Base-by-base conservation (phyloP, 2,329 filamentous ascomycete genomes). In the Rhynchosporium graminicola region DNA sequence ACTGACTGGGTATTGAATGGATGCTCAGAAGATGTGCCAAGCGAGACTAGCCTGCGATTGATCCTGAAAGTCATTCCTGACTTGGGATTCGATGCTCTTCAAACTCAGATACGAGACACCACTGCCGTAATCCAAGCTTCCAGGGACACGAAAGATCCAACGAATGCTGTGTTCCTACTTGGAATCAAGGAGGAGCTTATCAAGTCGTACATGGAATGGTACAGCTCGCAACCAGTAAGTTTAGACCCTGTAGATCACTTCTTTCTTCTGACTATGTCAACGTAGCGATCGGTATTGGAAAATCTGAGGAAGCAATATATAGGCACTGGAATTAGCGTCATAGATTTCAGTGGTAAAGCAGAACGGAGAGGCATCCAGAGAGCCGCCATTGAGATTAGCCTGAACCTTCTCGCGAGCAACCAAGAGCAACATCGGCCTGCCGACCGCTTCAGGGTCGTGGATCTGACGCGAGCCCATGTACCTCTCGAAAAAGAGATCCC, bases 391-490 rank as follows among this genome's bases (percentile, higher is more conserved):
- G 67, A 73, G 55, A 59, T 71, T 12, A 64, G 59, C 3, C 59
- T 73, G 13, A 72, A 73, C 29, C 57, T 70, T 2, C 40, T 73
- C 6, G 68, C 67, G 4, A 66, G 67, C 1, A 73, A 72, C 56
- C 63, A 70, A 33, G 72, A 73, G 47, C 72, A 73, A 48, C 68
- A 70, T 51, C 66, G 72, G 8, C 69, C 69, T 7, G 46, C 62
- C 2, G 69, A 72, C 58, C 64, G 66, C 12, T 73, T 72, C 51
- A 63, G 72, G 26, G 57, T 62, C 0, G 33, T 72, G 20, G 58
- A 67, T 8, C 47, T 71, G 2, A 63, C 65, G 10, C 29, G 56
- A 2, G 31, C 54, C 43, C n/a, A 54, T 29, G 28, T 57, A 10
- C 54, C 54, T 48, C 61, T 61, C 0, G 45, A 51, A 4, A 47